These are phyloP conservation scores for Theobroma cacao DNA, from an alignment of 345 rosid genomes.

Conservation along the genomic window DNA sequence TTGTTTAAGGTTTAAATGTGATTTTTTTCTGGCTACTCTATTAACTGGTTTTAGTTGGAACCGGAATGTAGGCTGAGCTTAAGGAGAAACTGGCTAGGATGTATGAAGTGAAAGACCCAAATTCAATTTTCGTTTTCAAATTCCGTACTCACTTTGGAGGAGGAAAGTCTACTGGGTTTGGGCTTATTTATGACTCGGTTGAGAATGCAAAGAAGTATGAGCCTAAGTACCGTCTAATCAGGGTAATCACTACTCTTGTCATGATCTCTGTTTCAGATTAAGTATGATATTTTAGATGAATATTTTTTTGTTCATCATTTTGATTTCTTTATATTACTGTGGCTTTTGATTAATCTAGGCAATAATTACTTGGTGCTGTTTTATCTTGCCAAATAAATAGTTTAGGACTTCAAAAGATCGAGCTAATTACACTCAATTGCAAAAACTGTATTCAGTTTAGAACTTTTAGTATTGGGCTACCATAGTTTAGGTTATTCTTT, in stretches of 20 bases:
- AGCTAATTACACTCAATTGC: background rate
- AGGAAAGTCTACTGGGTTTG: conserved; percentile 75
- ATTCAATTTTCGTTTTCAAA: conserved; percentile 63
- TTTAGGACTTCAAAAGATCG: background rate
- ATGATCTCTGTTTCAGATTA: background rate
- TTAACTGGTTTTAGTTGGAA: background rate
- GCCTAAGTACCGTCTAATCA: conserved; percentile 67
- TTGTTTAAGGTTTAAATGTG: background rate
- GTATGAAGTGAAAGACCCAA: conserved; percentile 64
- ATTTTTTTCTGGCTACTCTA: background rate
- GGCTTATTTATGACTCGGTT: conserved; percentile 57
- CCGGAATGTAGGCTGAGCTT: conserved; percentile 41
- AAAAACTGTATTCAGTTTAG: background rate
- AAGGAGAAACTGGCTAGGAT: conserved; percentile 55
- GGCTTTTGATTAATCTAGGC: background rate
- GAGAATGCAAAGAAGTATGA: conserved; percentile 68
- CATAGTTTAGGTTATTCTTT: background rate
- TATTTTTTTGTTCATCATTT: background rate
- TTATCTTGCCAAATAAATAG: background rate
- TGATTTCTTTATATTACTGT: background rate
- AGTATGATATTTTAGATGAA: background rate
- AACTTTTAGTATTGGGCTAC: background rate
- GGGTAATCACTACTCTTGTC: conserved; percentile 36
- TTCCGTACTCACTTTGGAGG: conserved; percentile 76
- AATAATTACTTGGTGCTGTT: background rate